Evolutionary conservation across 257 asterid species (phyloP), one percentile per base, ranked within the genome.

Genomic region (Nyctanthes arbortristis): DNA sequence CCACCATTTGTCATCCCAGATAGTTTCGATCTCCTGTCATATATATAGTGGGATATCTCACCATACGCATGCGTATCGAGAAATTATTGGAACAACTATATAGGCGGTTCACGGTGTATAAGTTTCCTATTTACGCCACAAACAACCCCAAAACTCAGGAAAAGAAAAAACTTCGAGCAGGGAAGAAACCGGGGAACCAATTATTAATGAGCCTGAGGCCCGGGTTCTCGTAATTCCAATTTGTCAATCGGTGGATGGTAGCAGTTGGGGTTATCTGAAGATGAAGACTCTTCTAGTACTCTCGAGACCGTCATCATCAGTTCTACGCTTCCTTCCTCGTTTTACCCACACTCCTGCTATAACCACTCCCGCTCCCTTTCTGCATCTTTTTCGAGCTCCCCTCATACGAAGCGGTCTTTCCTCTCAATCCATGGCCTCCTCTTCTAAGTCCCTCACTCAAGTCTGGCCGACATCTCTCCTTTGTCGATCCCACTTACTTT

Each of bases 381-480:
- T 54, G 3, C 28, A 27, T 24, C 63, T 9, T 52, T 18, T 60
- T 18, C n/a, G 63, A 8, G 4, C 66, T 32, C n/a, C 54, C 60
- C 64, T 24, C 12, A 16, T 55, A 22, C 60, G 11, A n/a, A 71
- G 33, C 27, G 75, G 70, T 25, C 65, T 54, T 52, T 7, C 61
- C 7, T 8, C 75, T 31, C 61, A 25, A 59, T 29, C 63, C 70
- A 80, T 80, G 84, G 77, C 81, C n/a, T 65, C 79, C 61, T 52
- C 81, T 32, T 54, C 75, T 37, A 40, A 62, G n/a, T 34, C 69
- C 57, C 47, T 69, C 12, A 39, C 76, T 59, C 80, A 25, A 52
- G 52, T 65, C 40, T 76, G 3, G 28, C n/a, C 29, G 62, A 61
- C 31, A 4, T 63, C 61, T 45, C 14, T 31, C 25, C 1, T 34